Percentiles rank a stretch among this genome's conserved stretches.
These are phyloP conservation scores for Vicia villosa DNA, from an alignment of 306 rosid genomes.

Conservation along the genomic window DNA sequence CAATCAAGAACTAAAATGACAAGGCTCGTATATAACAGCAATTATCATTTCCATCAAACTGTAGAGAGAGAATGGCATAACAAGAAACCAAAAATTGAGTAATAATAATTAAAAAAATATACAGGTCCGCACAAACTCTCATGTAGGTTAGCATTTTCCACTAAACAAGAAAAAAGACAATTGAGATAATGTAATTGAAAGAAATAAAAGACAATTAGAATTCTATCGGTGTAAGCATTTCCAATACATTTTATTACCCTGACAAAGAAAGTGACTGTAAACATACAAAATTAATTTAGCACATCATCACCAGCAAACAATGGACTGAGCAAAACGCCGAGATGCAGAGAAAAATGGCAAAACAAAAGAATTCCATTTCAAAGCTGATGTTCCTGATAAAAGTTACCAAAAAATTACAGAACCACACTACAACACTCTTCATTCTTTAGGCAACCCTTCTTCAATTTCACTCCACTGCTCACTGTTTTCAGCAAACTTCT, in stretches of 20 bases:
- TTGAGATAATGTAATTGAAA: not conserved
- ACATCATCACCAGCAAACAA: conserved; percentile 3
- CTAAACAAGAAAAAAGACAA: not conserved
- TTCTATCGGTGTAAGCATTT: not conserved
- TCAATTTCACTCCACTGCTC: conserved; percentile 74
- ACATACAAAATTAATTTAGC: conserved; percentile 16
- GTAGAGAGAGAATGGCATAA: not conserved
- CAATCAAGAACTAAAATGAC: conserved; percentile 9
- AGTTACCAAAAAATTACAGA: conserved; percentile 12
- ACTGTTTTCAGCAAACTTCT: conserved; percentile 50
- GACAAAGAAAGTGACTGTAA: conserved; percentile 19
- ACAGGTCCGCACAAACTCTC: conserved; percentile 14
- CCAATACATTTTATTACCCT: conserved; percentile 29
- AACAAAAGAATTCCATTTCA: conserved; percentile 29
- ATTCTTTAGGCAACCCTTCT: conserved; percentile 61
- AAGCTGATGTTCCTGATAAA: conserved; percentile 8
- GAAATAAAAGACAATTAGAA: conserved; percentile 2
- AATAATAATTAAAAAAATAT: not conserved
- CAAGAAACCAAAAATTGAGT: conserved; percentile 20
- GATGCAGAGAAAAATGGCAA: conserved; percentile 6
- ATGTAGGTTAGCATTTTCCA: conserved; percentile 4
- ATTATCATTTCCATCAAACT: conserved; percentile 1
- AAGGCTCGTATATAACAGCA: not conserved
- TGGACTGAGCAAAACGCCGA: conserved; percentile 16
- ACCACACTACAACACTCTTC: conserved; percentile 3